Evolutionary conservation across 176 grass and related monocot genomes (phyloP).

Genomic region (bread wheat (Triticum aestivum)): IWGSC_CS_RefSeq_v2.1 NC_057797.1:546312490-546312989

Average conservation of each 20-base stretch:
- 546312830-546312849: slow-evolving; percentile 55
- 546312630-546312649: slow-evolving; percentile 62
- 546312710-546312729: slow-evolving; percentile 47
- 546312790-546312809: slow-evolving; percentile 76
- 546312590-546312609: slow-evolving; percentile 65
- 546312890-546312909: neutral
- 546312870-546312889: neutral
- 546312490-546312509: slow-evolving; percentile 77
- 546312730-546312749: slow-evolving; percentile 49
- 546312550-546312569: slow-evolving; percentile 51
- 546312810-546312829: slow-evolving; percentile 55
- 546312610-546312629: slow-evolving; percentile 32
- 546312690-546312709: slow-evolving; percentile 74
- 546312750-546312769: slow-evolving; percentile 67
- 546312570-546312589: slow-evolving; percentile 43
- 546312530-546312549: slow-evolving; percentile 50
- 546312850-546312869: slow-evolving; percentile 30
- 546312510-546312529: slow-evolving; percentile 32
- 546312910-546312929: neutral
- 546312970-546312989: neutral
- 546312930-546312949: neutral
- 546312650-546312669: slow-evolving; percentile 68
- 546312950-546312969: neutral
- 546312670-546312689: slow-evolving; percentile 62
- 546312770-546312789: slow-evolving; percentile 91